Base-by-base conservation (phyloP, 129 eudicot species). In the Artemisia annua region DNA sequence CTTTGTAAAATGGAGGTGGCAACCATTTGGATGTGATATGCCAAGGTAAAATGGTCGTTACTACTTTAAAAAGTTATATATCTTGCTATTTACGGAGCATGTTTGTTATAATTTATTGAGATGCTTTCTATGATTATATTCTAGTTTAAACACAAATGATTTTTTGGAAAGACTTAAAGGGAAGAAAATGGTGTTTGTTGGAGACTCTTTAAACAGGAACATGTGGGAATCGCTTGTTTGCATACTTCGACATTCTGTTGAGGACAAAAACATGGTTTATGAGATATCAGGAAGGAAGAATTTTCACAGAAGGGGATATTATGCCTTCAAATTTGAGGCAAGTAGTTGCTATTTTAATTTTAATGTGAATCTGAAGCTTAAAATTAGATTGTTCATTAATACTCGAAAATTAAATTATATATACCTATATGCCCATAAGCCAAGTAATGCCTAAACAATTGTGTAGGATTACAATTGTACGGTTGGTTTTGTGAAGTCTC, bases 171-270 rank as follows among this genome's bases (percentile, higher is more conserved):
- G 97, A 78, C 83, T 91, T 0, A 78, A 90, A 78, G 96, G 94
- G 63, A 79, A 87, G 79, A 88, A 86, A 78, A 78, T 95, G 74
- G 97, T 91, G 26, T 91, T 95, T 75, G 96, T 95, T 39, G 99
- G 99, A 56, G 97, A 95, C 67, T 95, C 99, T 30, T 74, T 95
- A 43, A 95, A 95, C 63, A 82, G 99, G 76, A 95, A 95, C 80
- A 95, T 95, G 99, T 90, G 99, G 99, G 99, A 95, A 76, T 95
- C 99, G 52, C 95, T 95, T 73, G 95, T 95, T 63, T 95, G 99
- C 84, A 78, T 87, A n/a, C 92, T 95, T 48, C 83, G 86, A 30
- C 88, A 91, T 39, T 86, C 94, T 46, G 65, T 91, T 69, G 61
- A 71, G 67, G 58, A 91, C 84, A 91, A 91, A 80, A 75, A 64